phyloP scores from a whole-genome alignment of 1,139 yeast genomes.

The Geotrichum restrictum region DNA sequence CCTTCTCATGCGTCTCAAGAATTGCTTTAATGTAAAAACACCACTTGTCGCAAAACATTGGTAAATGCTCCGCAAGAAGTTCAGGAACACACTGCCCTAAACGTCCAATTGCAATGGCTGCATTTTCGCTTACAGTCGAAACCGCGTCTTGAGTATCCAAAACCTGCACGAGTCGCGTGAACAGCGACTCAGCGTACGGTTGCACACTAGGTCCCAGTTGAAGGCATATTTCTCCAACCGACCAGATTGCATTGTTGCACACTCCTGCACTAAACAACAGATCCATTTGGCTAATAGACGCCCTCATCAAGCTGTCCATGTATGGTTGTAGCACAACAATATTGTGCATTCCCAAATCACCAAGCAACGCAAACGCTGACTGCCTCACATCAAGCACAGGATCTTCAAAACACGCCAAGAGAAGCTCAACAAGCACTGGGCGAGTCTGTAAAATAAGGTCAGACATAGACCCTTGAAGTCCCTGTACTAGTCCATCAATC shows the following conservation, averaged over 20 bases:
- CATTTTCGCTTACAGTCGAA: constrained; percentile 74
- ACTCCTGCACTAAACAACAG: constrained; percentile 50
- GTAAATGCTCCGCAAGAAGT: constrained; percentile 53
- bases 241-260: constrained; percentile 89
- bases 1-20: constrained; percentile 77
- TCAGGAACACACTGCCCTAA: constrained; percentile 67
- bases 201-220: constrained; percentile 43
- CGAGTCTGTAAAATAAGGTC: constrained; percentile 46
- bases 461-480: constrained; percentile 62
- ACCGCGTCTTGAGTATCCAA: constrained; percentile 45
- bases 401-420: constrained; percentile 72
- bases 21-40: constrained; percentile 59
- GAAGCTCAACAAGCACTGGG: constrained; percentile 56
- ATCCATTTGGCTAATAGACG: constrained; percentile 59
- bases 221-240: constrained; percentile 80
- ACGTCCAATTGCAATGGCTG: constrained; percentile 89
- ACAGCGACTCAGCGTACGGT: constrained; percentile 56
- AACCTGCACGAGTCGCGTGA: constrained; percentile 57
- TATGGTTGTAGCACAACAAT: constrained; percentile 56
- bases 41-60: constrained; percentile 62
- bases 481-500: constrained; percentile 89
- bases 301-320: constrained; percentile 55
- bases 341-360: constrained; percentile 68
- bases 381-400: constrained; percentile 83
- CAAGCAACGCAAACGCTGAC: constrained; percentile 83